phyloP scores from a whole-genome alignment of 768 basidiomycete genomes.

The Leccinum fibrillosum region DNA sequence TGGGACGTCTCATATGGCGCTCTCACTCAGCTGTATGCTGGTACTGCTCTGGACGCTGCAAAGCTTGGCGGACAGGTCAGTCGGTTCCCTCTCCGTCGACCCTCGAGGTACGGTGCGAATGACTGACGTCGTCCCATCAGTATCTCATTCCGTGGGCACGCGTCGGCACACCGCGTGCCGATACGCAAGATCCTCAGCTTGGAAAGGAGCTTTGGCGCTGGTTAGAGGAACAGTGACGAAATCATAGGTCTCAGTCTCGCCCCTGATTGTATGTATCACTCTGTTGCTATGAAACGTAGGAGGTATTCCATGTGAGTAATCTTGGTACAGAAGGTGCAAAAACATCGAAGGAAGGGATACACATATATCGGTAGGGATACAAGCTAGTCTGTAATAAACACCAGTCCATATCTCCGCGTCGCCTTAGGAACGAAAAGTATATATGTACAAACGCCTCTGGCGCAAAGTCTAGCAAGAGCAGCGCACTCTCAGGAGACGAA shows the following conservation, averaged over 20 bases:
- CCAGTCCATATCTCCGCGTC: background rate
- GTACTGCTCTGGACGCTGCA: conserved; percentile 4
- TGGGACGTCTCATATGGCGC: conserved; percentile 4
- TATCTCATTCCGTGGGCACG: conserved; percentile 11
- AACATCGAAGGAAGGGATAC: background rate
- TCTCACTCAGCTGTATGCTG: conserved; percentile 10
- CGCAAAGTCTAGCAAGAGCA: background rate
- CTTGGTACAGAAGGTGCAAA: background rate
- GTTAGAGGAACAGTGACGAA: conserved; percentile 9
- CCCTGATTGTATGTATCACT: background rate
- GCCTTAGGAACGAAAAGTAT: background rate
- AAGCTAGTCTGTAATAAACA: background rate
- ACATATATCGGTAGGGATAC: background rate
- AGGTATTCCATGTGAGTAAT: background rate
- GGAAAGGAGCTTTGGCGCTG: conserved; percentile 11
- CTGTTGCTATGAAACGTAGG: background rate
- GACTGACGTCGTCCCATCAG: background rate
- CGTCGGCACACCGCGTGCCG: background rate
- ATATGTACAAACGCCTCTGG: background rate
- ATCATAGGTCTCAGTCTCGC: background rate
- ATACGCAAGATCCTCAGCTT: conserved; percentile 7
- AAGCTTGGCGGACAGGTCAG: conserved; percentile 7
- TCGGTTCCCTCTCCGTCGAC: background rate
- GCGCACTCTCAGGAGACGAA: background rate
- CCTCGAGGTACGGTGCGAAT: background rate